Base-by-base conservation (phyloP, 306 rosid genomes). In the Quercus aquifolioides region DNA sequence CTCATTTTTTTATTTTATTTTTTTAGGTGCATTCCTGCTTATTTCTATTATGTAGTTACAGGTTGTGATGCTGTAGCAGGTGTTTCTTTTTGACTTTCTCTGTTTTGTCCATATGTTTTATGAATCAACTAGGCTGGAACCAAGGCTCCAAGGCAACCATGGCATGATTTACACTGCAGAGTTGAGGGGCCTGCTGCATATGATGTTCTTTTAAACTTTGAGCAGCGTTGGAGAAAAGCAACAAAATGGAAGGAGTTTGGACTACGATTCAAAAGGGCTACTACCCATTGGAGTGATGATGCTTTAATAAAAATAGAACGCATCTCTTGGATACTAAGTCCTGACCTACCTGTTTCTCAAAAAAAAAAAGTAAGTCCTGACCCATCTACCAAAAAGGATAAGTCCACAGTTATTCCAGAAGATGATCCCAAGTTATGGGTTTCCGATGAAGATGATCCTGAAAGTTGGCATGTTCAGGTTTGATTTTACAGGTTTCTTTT, bases 401-500 rank as follows among this genome's bases (percentile, higher is more conserved):
- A 49, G 10, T 11, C 63, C 9, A 93, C 92, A 28, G 1, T 5
- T 71, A 82, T 95, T 87, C 96, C 97, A 0, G 85, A 72, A 69
- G 97, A 95, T 15, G 94, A 93, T 55, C 82, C 87, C 23, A 6
- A 2, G 41, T 71, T 90, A 78, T 88, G 86, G 85, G 91, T 91
- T 81, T 75, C 87, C 9, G 17, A 15, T 3, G 97, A 93, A 85
- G 80, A 84, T 41, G 92, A 91, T 86, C 90, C 89, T 43, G 96
- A 91, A 87, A 82, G 80, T 87, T 93, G 99, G 98, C 97, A 93
- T 84, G 93, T 93, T 85, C 99, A 95, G 99, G 99, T 94, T 75
- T 51, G 88, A 77, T 80, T 57, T 60, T 69, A 79, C 65, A 76
- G 83, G 31, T 73, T 77, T 81, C 54, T 57, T 77, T 54, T 81